Base-by-base conservation (phyloP, 495 filamentous ascomycete species). In the Aspergillus campestris region DNA sequence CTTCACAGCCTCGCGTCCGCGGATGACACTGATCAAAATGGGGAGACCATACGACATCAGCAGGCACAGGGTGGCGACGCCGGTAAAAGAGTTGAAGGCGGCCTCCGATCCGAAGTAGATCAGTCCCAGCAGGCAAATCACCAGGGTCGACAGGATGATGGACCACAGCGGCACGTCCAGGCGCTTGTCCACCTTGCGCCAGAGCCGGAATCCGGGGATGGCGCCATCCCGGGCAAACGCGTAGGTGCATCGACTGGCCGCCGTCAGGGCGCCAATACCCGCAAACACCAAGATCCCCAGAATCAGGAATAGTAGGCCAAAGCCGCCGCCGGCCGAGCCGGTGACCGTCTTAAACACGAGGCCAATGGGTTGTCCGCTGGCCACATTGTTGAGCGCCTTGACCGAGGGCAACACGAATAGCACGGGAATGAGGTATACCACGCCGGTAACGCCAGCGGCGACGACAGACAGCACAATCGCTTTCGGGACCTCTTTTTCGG, bases 261-360 rank as follows among this genome's bases (percentile, higher is more conserved):
- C 86, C 3, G 84, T 86, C 71, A 87, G 77, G 46, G 87, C 78
- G 2, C 76, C 79, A 9, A 77, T 83, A 1, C 75, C 76, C 1
- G 83, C 83, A 49, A 89, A 87, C 10, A 89, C 56, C 54, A 89
- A 72, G 57, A 89, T 82, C 5, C 84, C 78, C 18, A 89, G 72
- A 46, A 89, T 77, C 5, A 89, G 66, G 57, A 86, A 82, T 8
- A 87, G 73, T 2, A 91, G 69, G 4, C 75, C 86, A 35, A 91
- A 83, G 2, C 83, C 84, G 14, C 86, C 84, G 11, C 54, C 57
- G 2, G 70, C 61, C 12, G 62, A 63, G 14, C 62, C 69, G 3
- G 56, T 65, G 11, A 56, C 52, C 7, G 50, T 60, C 50, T 65
- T 66, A 51, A 67, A 65, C 0, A 65, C 30, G n/a, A 60, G 37